Evolutionary conservation across 306 rosid genomes (phyloP), one percentile per base, ranked within the genome.

Genomic region (Trifolium fragiferum): DNA sequence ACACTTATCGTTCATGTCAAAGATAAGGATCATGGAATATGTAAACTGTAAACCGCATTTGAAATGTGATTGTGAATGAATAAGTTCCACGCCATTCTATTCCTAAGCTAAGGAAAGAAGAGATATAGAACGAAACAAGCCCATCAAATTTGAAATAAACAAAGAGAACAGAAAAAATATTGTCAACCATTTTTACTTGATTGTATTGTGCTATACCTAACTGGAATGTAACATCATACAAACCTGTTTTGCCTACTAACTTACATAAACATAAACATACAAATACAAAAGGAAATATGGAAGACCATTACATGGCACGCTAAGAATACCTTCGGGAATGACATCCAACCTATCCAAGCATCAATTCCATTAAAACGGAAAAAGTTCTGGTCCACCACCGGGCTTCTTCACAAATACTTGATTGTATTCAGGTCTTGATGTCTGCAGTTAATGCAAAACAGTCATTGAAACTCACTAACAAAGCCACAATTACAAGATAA

Each of bases 401-500:
- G 90, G 81, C 86, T 88, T 91, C 89, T 91, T 89, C 30, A 89
- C 91, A 44, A 91, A 89, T n/a, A 93, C 65, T 82, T 89, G 93
- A 79, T 88, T 89, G 85, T 91, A 93, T 62, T 93, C 94, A n/a
- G 96, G 94, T 73, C 92, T 88, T 70, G 96, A 89, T 50, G 98
- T 89, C 98, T 91, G 92, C 87, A 88, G 10, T 77, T 63, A 40
- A 83, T 53, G 58, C 27, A 65, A 66, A 69, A 67, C 11, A 40
- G 25, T 35, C 49, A 69, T 62, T 25, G 70, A 33, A 75, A 63
- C 44, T 53, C 37, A 67, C 27, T 63, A 30, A 16, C 53, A 69
- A 43, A 58, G 44, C 1, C 61, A 70, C 18, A 70, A 37, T 32
- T 25, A 57, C 35, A 21, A 2, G 72, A 75, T 12, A 61, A 30